Percentiles rank a stretch among this genome's conserved stretches.
phyloP scores from a whole-genome alignment of 805 yeast species.

The Saturnispora serradocipensis region DNA sequence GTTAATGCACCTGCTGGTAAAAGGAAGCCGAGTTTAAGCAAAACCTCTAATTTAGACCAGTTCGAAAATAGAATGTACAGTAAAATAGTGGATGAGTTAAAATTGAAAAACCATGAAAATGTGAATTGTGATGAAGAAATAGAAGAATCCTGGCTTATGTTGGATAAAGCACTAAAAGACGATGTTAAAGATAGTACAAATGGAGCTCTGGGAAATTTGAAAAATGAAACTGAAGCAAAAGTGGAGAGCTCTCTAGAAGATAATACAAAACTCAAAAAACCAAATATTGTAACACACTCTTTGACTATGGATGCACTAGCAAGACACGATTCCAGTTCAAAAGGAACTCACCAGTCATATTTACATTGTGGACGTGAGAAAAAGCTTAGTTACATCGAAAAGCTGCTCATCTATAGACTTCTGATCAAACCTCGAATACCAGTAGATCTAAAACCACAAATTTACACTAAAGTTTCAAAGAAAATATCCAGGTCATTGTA shows the following conservation, averaged over 20 bases:
- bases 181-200: neutral
- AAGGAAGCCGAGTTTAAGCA: conserved; percentile 4
- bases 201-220: neutral
- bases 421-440: conserved; percentile 45
- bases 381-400: conserved; percentile 32
- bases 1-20: conserved; percentile 9
- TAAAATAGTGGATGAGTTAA: conserved; percentile 6
- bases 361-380: neutral
- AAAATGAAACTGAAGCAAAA: neutral
- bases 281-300: conserved; percentile 4
- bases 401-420: conserved; percentile 44
- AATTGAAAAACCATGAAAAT: neutral
- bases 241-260: neutral
- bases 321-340: conserved; percentile 3
- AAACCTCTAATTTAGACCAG: conserved; percentile 6
- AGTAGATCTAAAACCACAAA: conserved; percentile 14
- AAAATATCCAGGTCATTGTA: conserved; percentile 54
- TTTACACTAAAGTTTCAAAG: conserved; percentile 54
- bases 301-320: conserved; percentile 13
- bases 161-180: conserved; percentile 6
- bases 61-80: conserved; percentile 4
- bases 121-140: neutral
- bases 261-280: conserved; percentile 7
- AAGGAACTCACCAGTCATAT: neutral
- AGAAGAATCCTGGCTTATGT: conserved; percentile 11